These are phyloP conservation scores for Exophiala alcalophila DNA, from an alignment of 2,329 filamentous ascomycete genomes.

Conservation along the genomic window DNA sequence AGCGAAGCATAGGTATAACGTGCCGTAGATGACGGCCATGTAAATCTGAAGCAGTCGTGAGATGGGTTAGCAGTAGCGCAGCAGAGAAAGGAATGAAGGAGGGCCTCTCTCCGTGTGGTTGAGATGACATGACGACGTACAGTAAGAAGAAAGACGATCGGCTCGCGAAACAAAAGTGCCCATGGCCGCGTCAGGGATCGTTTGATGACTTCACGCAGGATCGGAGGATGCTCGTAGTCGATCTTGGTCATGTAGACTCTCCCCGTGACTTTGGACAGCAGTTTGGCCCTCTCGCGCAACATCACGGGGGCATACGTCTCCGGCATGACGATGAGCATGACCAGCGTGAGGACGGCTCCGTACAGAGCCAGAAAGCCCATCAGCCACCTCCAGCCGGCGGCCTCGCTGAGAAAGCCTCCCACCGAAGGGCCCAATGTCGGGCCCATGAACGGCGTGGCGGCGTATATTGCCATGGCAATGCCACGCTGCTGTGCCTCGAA, in stretches of 20 bases:
- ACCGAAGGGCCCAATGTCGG: conserved; percentile 57
- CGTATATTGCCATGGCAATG: conserved; percentile 64
- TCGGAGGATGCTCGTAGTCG: conserved; percentile 50
- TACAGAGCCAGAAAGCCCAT: conserved; percentile 62
- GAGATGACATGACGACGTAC: conserved; percentile 61
- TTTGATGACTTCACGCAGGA: conserved; percentile 52
- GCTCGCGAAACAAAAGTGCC: conserved; percentile 66
- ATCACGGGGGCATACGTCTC: conserved; percentile 59
- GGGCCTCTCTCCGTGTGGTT: no score
- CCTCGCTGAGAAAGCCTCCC: conserved; percentile 37
- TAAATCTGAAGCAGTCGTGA: conserved; percentile 11
- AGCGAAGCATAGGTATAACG: conserved; percentile 58
- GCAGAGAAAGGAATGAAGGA: no score
- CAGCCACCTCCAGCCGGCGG: conserved; percentile 65
- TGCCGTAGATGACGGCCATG: conserved; percentile 71
- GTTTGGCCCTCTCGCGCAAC: conserved; percentile 51
- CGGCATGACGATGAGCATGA: conserved; percentile 51
- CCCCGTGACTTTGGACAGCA: conserved; percentile 52
- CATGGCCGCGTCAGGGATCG: conserved; percentile 61
- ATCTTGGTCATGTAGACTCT: conserved; percentile 56
- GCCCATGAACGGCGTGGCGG: conserved; percentile 46
- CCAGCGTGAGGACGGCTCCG: conserved; percentile 57
- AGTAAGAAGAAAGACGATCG: conserved; percentile 60
- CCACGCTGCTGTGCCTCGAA: conserved; percentile 60
- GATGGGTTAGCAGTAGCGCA: background rate